Percentiles rank a stretch among this genome's conserved stretches.
These are phyloP conservation scores for Primulina eburnea DNA, from an alignment of 257 asterid species.

Conservation along the genomic window DNA sequence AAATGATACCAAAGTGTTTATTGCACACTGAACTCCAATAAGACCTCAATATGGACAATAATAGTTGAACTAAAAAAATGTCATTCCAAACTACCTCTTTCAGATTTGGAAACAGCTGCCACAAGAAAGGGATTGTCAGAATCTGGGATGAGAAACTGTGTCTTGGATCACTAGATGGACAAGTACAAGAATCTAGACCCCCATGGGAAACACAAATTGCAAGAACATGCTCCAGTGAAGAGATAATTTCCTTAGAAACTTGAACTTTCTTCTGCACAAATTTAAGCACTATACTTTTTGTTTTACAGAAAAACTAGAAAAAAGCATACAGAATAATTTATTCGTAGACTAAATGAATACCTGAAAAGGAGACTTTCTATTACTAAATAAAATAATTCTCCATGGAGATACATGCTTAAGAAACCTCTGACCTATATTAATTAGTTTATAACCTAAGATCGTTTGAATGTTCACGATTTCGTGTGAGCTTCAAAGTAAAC, in stretches of 20 bases:
- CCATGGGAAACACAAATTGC: conserved; percentile 59
- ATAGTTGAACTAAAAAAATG: conserved; percentile 11
- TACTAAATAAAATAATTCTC: conserved; percentile 12
- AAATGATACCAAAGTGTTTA: conserved; percentile 19
- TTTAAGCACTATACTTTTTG: conserved; percentile 24
- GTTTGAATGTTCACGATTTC: conserved; percentile 1
- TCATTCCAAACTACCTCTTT: conserved; percentile 62
- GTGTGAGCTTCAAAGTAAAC: neutral
- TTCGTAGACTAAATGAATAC: neutral
- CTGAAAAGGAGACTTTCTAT: conserved; percentile 5
- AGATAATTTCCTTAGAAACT: conserved; percentile 43
- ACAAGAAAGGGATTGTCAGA: conserved; percentile 81
- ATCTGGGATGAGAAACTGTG: conserved; percentile 75
- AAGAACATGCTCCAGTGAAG: conserved; percentile 74
- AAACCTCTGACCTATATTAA: neutral
- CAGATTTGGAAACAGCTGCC: conserved; percentile 77
- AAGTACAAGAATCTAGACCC: conserved; percentile 71
- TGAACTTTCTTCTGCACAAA: conserved; percentile 51
- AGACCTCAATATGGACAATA: neutral
- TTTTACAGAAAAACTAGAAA: conserved; percentile 11
- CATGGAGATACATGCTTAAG: conserved; percentile 9
- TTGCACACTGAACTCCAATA: neutral
- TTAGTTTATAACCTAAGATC: neutral
- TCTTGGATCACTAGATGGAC: conserved; percentile 58
- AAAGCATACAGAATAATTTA: neutral